Conservation (phyloP, 2,329 filamentous ascomycete species). For the Monilinia laxa region DNA sequence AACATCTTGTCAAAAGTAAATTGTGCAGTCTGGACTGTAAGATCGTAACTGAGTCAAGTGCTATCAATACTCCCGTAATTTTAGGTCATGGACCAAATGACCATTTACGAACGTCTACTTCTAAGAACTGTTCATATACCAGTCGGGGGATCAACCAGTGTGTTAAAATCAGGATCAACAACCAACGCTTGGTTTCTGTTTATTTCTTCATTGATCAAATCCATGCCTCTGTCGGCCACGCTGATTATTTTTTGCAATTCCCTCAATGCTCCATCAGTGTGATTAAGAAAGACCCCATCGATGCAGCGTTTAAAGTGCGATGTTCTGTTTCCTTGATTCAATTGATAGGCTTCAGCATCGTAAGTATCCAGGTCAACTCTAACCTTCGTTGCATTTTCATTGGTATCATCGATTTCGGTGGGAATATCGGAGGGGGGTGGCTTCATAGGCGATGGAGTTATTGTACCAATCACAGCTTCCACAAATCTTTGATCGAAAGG, state of each 20-base stretch:
- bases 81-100: not conserved
- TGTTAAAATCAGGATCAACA: not conserved
- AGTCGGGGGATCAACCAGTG: not conserved
- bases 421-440: not conserved
- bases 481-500: constrained; percentile 41
- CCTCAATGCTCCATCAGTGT: constrained; percentile 38
- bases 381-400: not conserved
- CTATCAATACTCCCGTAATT: not conserved
- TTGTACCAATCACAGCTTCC: constrained; percentile 34
- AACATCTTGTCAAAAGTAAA: not conserved
- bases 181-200: constrained; percentile 16
- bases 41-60: not conserved
- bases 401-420: not conserved
- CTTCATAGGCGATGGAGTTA: not conserved
- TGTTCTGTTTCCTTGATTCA: constrained; percentile 36
- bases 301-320: constrained; percentile 38
- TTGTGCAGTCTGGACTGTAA: not conserved
- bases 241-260: constrained; percentile 39
- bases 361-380: constrained; percentile 27
- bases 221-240: constrained; percentile 39
- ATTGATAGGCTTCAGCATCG: constrained; percentile 38
- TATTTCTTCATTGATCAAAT: constrained; percentile 31
- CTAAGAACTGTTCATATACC: not conserved
- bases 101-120: not conserved
- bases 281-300: constrained; percentile 40